Evolutionary conservation across 2,329 filamentous ascomycete genomes (phyloP).

Genomic region (Aaosphaeria arxii): DNA sequence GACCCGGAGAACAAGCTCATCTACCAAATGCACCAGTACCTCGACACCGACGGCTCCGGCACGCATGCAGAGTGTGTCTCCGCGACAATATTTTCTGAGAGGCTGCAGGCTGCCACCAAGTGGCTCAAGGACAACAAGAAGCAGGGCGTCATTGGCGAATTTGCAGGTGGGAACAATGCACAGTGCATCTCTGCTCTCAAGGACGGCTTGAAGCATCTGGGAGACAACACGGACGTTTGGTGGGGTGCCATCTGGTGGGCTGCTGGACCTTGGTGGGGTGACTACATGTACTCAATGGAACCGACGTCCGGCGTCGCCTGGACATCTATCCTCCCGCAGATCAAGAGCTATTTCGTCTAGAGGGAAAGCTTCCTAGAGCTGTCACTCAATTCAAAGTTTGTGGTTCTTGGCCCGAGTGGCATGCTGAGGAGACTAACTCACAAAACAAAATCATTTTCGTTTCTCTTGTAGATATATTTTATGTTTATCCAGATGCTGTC

Average conservation of each 20-base stretch:
- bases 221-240: constrained; percentile 53
- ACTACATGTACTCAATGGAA: constrained; percentile 51
- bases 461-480: too few relatives aligned
- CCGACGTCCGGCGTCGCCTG: constrained; percentile 46
- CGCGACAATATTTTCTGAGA: constrained; percentile 52
- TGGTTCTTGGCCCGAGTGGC: too few relatives aligned
- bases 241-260: constrained; percentile 54
- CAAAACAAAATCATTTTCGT: too few relatives aligned
- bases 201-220: constrained; percentile 50
- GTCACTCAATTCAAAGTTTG: too few relatives aligned
- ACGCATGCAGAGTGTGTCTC: constrained; percentile 51
- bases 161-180: constrained; percentile 51
- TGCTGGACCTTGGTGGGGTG: constrained; percentile 52
- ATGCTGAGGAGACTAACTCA: too few relatives aligned
- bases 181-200: constrained; percentile 50
- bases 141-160: constrained; percentile 54
- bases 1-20: constrained; percentile 54
- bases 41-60: constrained; percentile 55
- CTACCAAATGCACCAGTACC: constrained; percentile 63
- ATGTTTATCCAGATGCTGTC: too few relatives aligned
- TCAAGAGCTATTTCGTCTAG: constrained; percentile 31
- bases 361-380: not conserved
- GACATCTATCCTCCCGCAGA: constrained; percentile 28
- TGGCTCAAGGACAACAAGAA: constrained; percentile 56
- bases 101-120: constrained; percentile 49